These are phyloP conservation scores for Colletotrichum tropicale DNA, from an alignment of 2,329 filamentous ascomycete genomes.

Conservation along the genomic window DNA sequence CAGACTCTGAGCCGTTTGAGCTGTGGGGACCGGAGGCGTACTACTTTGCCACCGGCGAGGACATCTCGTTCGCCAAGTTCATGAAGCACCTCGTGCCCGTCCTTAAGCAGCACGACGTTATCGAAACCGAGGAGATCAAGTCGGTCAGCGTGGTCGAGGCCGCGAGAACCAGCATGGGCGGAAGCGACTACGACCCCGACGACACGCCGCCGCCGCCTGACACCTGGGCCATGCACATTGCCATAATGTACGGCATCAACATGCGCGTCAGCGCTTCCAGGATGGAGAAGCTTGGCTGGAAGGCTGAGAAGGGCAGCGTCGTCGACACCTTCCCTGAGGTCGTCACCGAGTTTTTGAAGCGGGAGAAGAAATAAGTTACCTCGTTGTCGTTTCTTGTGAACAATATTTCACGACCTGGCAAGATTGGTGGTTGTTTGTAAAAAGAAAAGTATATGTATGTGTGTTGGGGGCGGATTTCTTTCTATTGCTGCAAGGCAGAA, in stretches of 20 bases:
- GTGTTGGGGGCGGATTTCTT: neutral
- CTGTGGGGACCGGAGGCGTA: conserved; percentile 1
- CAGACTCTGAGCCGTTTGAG: neutral
- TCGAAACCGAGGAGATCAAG: neutral
- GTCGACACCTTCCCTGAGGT: neutral
- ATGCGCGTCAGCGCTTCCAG: neutral
- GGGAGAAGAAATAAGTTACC: neutral
- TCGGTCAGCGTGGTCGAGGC: neutral
- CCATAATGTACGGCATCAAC: conserved; percentile 15
- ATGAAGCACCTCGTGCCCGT: neutral
- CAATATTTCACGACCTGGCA: neutral
- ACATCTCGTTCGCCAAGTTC: neutral
- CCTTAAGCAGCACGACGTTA: neutral
- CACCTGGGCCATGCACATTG: conserved; percentile 10
- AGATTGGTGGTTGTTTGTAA: neutral
- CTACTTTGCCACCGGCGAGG: neutral
- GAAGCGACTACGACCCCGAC: neutral
- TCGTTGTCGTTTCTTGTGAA: neutral
- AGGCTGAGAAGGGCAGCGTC: neutral
- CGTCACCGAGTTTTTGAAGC: neutral
- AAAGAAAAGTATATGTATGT: neutral
- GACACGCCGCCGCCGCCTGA: conserved; percentile 2
- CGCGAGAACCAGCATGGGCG: neutral
- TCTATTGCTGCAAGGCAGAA: neutral
- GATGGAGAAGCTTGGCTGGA: conserved; percentile 1